Base-by-base conservation (phyloP, 495 filamentous ascomycete genomes). In the Cryomyces minteri region DNA sequence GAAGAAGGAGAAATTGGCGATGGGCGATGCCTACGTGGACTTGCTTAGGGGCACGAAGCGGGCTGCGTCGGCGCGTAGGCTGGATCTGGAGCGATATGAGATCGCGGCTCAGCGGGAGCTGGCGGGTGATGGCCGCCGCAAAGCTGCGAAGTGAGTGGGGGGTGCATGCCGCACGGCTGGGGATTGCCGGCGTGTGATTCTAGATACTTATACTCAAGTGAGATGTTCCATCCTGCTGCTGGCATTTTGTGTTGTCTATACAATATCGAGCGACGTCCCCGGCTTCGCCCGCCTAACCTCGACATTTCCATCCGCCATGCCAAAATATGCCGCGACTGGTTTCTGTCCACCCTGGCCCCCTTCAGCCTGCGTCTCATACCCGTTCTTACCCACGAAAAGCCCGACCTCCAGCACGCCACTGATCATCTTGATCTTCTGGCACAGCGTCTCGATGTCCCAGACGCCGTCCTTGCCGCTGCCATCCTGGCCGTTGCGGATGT, bases 271-370 rank as follows among this genome's bases (percentile, higher is more conserved):
- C 34, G 9, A 9, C 34, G 8, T 37, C 12, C 28, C 40, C 41
- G 10, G 43, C 40, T 47, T 38, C 43, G 50, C 52, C 6, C 39
- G 41, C 49, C 49, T 51, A 12, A 57, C 50, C 50, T 51, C 31
- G 4, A 66, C 60, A 32, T 41, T 56, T 40, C 85, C 85, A 59
- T 88, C 76, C 44, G 80, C 73, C 80, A 85, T 84, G 11, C 90
- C 90, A 61, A 96, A 96, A 63, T 95, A 98, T 31, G 84, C 88
- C 37, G 85, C 84, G 25, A 94, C 73, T 4, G 90, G 90, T 61
- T 85, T 88, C 66, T 94, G 84, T 3, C 86, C 90, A 32, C 85
- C 82, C 29, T 44, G 14, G 40, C 62, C 65, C 10, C 74, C 76
- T 37, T 61, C 59, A 38, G 65, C 67, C 36, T 69, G 66, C 32